Evolutionary conservation across 148 eudicot genomes (phyloP).

Genomic region (Vaccinium darrowii): DNA sequence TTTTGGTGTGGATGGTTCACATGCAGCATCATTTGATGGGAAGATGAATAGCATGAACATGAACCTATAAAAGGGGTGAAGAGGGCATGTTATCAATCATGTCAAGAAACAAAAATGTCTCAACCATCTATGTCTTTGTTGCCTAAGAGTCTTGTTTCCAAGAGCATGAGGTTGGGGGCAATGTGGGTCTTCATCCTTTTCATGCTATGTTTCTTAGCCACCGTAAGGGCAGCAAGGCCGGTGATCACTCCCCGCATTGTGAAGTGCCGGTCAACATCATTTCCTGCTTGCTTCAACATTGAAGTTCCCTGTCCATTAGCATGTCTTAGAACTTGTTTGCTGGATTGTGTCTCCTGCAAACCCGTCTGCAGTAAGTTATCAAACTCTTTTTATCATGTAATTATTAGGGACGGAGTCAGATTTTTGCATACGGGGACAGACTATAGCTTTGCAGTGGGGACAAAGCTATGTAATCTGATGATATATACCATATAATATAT

Average conservation of each 20-base stretch:
- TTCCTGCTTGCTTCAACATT: background rate
- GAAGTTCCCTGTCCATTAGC: background rate
- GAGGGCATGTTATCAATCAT: background rate
- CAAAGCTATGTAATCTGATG: too few species aligned
- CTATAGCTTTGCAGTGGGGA: too few species aligned
- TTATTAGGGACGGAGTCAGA: too few species aligned
- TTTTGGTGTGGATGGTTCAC: conserved; percentile 3
- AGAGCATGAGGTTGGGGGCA: background rate
- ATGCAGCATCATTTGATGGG: background rate
- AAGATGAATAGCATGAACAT: too few species aligned
- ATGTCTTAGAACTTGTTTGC: background rate
- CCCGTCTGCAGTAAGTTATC: conserved; percentile 14
- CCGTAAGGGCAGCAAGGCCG: too few species aligned
- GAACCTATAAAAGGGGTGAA: background rate
- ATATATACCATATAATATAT: too few species aligned
- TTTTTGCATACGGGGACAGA: too few species aligned
- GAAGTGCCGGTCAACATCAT: background rate
- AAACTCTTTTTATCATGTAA: too few species aligned
- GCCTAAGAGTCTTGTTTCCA: background rate
- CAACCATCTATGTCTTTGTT: background rate
- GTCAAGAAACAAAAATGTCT: background rate
- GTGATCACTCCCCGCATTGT: background rate
- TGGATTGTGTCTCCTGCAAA: conserved; percentile 11
- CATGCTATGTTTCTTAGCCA: background rate
- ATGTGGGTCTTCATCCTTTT: background rate